Percentiles rank a stretch among this genome's conserved stretches.
Evolutionary conservation across 2,329 filamentous ascomycete genomes (phyloP).

Genomic region (Trichoderma sp.): DNA sequence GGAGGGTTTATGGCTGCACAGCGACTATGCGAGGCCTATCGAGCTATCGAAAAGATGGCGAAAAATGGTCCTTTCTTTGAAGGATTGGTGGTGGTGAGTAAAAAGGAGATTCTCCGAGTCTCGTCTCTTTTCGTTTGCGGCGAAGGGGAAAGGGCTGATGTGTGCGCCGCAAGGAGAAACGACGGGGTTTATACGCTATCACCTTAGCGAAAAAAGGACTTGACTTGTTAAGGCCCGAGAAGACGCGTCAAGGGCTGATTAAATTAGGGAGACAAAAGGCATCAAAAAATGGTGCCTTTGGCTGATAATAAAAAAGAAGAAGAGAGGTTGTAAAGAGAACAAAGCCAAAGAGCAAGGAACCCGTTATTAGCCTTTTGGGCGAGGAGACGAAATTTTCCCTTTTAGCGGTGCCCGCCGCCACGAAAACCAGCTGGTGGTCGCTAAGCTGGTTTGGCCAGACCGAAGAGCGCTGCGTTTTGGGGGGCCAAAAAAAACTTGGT

Average conservation of each 20-base stretch:
- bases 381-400: slow-evolving; percentile 9
- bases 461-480: background rate
- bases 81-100: background rate
- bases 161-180: slow-evolving; percentile 18
- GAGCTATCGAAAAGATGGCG: background rate
- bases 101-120: slow-evolving; percentile 3
- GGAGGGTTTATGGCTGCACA: background rate
- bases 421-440: slow-evolving; percentile 8
- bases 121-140: slow-evolving; percentile 15
- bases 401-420: slow-evolving; percentile 14
- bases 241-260: background rate
- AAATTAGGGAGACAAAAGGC: slow-evolving; percentile 6
- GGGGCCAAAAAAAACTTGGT: background rate
- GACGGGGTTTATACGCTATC: slow-evolving; percentile 18
- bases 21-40: background rate
- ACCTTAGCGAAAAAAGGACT: slow-evolving; percentile 7
- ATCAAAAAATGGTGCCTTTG: background rate
- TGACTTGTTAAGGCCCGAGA: background rate
- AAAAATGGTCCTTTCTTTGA: background rate
- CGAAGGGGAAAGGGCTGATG: slow-evolving; percentile 10
- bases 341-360: background rate
- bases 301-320: background rate
- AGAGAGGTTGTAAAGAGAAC: background rate
- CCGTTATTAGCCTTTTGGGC: background rate
- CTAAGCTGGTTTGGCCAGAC: slow-evolving; percentile 6